Conservation (phyloP, 1,284 basidiomycete species). For the Boletus sp. region DNA sequence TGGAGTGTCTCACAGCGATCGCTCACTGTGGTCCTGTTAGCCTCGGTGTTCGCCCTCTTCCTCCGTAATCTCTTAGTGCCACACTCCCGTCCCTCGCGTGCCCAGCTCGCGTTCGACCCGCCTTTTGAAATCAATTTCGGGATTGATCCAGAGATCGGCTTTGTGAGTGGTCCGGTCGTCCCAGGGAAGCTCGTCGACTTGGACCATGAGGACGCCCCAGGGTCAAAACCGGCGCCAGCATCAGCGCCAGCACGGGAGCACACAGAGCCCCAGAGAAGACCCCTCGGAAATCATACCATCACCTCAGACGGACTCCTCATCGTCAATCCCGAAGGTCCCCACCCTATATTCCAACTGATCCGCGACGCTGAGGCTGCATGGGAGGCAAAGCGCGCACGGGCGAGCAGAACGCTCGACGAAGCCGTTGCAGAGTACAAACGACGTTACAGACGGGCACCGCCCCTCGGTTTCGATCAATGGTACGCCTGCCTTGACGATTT, state of each 20-base stretch:
- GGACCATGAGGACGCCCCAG: too few relatives aligned
- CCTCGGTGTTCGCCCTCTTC: background rate
- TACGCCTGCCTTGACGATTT: constrained; percentile 23
- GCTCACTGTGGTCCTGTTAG: constrained; percentile 1
- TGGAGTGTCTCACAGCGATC: constrained; percentile 5
- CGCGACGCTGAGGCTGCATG: constrained; percentile 40
- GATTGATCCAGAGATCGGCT: background rate
- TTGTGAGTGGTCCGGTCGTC: background rate
- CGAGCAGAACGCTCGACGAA: constrained; percentile 44
- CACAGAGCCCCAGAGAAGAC: background rate
- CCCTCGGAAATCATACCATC: constrained; percentile 24
- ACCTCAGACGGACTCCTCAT: constrained; percentile 30
- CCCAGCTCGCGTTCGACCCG: background rate
- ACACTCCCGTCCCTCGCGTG: background rate
- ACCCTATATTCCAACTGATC: constrained; percentile 48
- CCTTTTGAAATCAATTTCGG: background rate
- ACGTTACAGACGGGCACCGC: constrained; percentile 48
- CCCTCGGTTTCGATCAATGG: constrained; percentile 59
- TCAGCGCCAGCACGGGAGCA: background rate
- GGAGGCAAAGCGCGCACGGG: constrained; percentile 40
- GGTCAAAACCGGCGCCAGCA: too few relatives aligned
- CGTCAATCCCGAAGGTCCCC: constrained; percentile 35
- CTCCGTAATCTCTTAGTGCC: background rate
- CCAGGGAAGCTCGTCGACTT: background rate
- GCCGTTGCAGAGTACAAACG: constrained; percentile 48